Evolutionary conservation across 2,329 filamentous ascomycete genomes (phyloP).

Genomic region (Seiridium cupressi): DNA sequence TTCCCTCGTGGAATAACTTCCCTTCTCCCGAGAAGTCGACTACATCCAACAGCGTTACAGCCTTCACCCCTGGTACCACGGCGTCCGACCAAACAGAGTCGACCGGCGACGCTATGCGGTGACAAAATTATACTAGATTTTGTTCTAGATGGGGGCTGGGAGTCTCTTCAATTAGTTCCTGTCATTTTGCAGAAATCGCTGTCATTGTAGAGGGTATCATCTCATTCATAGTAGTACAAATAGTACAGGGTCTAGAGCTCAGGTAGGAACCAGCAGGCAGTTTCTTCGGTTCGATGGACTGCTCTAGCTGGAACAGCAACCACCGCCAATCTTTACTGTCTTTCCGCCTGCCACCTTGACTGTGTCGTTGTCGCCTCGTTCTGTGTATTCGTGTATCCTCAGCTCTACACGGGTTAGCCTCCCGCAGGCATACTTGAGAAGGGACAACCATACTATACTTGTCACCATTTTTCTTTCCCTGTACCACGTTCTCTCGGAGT

Average conservation of each 20-base stretch:
- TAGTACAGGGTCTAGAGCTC: not conserved
- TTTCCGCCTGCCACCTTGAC: conserved; percentile 62
- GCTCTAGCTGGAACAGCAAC: conserved; percentile 21
- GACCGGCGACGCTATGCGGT: too few species aligned
- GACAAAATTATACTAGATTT: too few species aligned
- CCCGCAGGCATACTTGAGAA: not conserved
- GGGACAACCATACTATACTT: conserved; percentile 56
- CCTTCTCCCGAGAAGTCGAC: too few species aligned
- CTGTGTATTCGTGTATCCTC: conserved; percentile 85
- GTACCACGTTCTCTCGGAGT: conserved; percentile 81
- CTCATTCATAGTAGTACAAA: not conserved
- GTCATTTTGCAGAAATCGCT: too few species aligned
- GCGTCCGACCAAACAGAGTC: too few species aligned
- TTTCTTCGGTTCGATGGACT: not conserved
- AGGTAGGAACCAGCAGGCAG: too few species aligned
- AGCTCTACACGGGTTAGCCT: conserved; percentile 55
- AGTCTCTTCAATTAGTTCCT: too few species aligned
- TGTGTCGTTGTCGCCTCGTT: conserved; percentile 89
- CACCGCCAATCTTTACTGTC: conserved; percentile 21
- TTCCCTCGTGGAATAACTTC: too few species aligned
- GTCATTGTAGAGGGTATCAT: too few species aligned
- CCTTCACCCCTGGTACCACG: too few species aligned
- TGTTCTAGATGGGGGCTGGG: too few species aligned
- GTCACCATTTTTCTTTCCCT: conserved; percentile 61
- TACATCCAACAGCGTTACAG: too few species aligned